These are phyloP conservation scores for Penicillium simplicissimum DNA, from an alignment of 495 filamentous ascomycete genomes.

Conservation along the genomic window DNA sequence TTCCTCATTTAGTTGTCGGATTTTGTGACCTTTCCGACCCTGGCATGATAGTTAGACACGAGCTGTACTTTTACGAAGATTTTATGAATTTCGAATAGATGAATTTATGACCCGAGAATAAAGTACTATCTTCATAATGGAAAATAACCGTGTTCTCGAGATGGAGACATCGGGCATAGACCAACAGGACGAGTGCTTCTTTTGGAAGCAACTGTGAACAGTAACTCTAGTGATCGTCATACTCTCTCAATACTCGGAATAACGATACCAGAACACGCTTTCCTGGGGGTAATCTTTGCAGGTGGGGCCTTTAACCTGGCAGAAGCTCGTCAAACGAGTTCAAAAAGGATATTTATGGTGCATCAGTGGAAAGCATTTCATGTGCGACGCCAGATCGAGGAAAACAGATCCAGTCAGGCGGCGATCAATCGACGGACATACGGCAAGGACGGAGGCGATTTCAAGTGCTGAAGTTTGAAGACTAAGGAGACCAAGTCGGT, in stretches of 20 bases:
- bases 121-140: conserved; percentile 17
- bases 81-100: conserved; percentile 16
- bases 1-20: conserved; percentile 69
- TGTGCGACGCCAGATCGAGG: neutral
- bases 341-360: neutral
- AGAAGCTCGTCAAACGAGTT: neutral
- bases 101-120: conserved; percentile 14
- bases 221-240: conserved; percentile 1
- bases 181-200: conserved; percentile 5
- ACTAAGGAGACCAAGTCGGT: neutral
- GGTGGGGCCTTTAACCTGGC: neutral
- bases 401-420: neutral
- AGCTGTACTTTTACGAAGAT: conserved; percentile 26
- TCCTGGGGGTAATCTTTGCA: neutral
- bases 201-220: conserved; percentile 8
- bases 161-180: conserved; percentile 4
- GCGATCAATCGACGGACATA: neutral
- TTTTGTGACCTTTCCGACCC: neutral
- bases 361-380: neutral
- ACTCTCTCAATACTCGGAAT: neutral
- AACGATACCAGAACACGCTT: neutral
- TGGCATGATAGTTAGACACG: neutral
- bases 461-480: neutral
- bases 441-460: neutral
- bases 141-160: conserved; percentile 4